phyloP scores from a whole-genome alignment of 495 filamentous ascomycete species.

The Penicillium mononematosum region DNA sequence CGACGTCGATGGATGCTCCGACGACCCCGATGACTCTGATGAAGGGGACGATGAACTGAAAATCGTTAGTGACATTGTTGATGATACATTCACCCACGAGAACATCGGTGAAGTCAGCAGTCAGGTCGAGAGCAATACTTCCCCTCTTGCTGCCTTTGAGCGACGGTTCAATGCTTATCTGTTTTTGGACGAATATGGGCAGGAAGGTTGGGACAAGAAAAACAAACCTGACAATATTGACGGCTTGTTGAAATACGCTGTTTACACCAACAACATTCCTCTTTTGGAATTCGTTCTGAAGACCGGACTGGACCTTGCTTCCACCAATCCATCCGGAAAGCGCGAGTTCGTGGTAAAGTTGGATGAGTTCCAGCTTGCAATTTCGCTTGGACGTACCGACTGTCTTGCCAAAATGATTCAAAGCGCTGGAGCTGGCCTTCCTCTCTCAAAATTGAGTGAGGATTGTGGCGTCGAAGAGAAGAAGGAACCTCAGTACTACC shows the following conservation, averaged over 20 bases:
- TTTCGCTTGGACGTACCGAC: conserved; percentile 41
- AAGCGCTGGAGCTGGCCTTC: conserved; percentile 59
- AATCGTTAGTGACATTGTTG: conserved; percentile 46
- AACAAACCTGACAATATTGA: not conserved
- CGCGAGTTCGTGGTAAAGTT: conserved; percentile 22
- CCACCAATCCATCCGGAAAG: conserved; percentile 19
- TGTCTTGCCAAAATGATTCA: conserved; percentile 52
- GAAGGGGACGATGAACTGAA: conserved; percentile 38
- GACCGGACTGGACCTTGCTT: conserved; percentile 31
- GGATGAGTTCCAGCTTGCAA: conserved; percentile 38
- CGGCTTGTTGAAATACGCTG: conserved; percentile 34
- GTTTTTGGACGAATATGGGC: conserved; percentile 29
- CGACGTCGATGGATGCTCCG: conserved; percentile 34
- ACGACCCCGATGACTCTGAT: conserved; percentile 26
- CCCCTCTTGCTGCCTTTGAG: conserved; percentile 47
- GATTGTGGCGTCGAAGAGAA: conserved; percentile 53
- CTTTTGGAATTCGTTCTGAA: conserved; percentile 49
- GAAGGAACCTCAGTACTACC: conserved; percentile 66
- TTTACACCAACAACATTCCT: conserved; percentile 36
- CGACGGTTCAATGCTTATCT: conserved; percentile 28
- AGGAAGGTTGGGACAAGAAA: not conserved
- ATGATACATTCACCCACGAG: conserved; percentile 66
- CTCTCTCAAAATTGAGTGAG: conserved; percentile 60
- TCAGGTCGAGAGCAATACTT: conserved; percentile 58
- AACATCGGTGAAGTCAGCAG: conserved; percentile 63